These are phyloP conservation scores for Colletotrichum cordylinicola DNA, from an alignment of 2,329 filamentous ascomycete genomes.

Conservation along the genomic window DNA sequence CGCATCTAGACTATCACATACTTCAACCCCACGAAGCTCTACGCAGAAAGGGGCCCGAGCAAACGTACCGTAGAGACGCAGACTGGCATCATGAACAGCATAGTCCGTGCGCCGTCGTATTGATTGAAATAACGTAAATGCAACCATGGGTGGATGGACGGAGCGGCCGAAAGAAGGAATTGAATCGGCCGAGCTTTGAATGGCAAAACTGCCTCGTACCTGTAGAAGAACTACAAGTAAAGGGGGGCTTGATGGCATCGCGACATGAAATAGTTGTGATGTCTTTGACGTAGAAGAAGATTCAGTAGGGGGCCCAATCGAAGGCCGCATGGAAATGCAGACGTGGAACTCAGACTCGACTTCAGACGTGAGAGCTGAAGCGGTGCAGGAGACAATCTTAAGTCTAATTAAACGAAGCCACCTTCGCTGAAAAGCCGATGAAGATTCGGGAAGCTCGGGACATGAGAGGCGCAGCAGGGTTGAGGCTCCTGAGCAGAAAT, in stretches of 20 bases:
- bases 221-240: fast-evolving
- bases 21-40: not conserved
- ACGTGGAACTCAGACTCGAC: not conserved
- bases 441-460: not conserved
- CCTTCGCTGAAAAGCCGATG: not conserved
- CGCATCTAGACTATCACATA: not conserved
- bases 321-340: not conserved
- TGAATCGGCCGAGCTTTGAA: not conserved
- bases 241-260: not conserved
- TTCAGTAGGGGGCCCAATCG: not conserved
- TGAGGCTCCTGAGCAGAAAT: not conserved
- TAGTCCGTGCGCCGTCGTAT: not conserved
- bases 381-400: not conserved
- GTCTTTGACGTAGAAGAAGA: fast-evolving
- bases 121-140: not conserved
- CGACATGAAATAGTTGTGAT: not conserved
- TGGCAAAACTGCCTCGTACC: fast-evolving
- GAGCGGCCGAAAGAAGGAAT: not conserved
- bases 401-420: not conserved
- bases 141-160: not conserved
- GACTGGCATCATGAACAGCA: not conserved
- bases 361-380: not conserved
- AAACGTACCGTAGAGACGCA: not conserved
- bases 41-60: not conserved
- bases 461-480: not conserved